Percentiles rank a stretch among this genome's conserved stretches.
Evolutionary conservation across 352 stramenopile species (phyloP).

Genomic region (Globisporangium iwayamae): DNA sequence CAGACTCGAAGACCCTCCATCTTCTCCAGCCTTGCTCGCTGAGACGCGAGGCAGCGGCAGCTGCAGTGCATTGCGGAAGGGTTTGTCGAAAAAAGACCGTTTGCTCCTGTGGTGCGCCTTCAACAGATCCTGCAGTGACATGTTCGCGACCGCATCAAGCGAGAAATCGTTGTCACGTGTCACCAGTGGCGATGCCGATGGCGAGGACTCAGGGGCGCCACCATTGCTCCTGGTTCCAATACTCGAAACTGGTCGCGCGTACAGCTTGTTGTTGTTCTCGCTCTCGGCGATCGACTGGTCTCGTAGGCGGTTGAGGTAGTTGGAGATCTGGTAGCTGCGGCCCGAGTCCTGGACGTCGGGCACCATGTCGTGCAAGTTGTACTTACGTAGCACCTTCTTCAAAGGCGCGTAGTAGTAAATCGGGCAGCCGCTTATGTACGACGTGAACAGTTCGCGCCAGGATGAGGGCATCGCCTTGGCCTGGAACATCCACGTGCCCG

Average conservation of each 20-base stretch:
- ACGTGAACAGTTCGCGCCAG: constrained; percentile 79
- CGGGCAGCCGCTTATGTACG: constrained; percentile 69
- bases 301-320: constrained; percentile 63
- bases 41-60: constrained; percentile 29
- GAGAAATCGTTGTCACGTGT: constrained; percentile 28
- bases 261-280: constrained; percentile 79
- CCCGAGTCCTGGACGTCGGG: constrained; percentile 79
- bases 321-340: constrained; percentile 82
- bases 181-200: constrained; percentile 29
- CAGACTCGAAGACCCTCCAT: constrained; percentile 21
- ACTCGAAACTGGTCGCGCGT: constrained; percentile 34
- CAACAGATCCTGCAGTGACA: constrained; percentile 64
- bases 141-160: constrained; percentile 56
- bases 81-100: constrained; percentile 48
- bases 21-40: constrained; percentile 18
- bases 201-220: constrained; percentile 33
- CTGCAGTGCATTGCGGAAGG: constrained; percentile 33
- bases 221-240: neutral
- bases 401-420: constrained; percentile 82
- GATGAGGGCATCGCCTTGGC: constrained; percentile 84
- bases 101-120: constrained; percentile 49
- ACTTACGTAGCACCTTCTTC: constrained; percentile 83
- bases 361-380: constrained; percentile 87
- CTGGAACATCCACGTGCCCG: constrained; percentile 80
- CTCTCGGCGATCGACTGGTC: constrained; percentile 73